A percentile compares a stretch with the other conserved stretches of the same genome.
phyloP scores from a whole-genome alignment of 208 protist species.

The Leishmania amazonensis region DNA sequence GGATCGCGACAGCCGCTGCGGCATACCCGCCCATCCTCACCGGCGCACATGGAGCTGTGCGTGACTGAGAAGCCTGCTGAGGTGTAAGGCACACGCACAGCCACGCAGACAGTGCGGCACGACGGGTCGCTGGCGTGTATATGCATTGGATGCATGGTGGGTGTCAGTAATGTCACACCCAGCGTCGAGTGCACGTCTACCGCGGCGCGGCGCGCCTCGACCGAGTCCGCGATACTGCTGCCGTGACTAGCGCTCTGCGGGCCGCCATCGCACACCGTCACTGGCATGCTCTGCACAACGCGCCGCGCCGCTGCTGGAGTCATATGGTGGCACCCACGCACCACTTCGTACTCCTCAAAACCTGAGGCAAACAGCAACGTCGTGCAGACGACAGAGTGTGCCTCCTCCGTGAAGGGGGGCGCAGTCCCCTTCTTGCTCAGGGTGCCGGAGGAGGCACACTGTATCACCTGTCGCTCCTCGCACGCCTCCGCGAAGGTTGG shows the following conservation, averaged over 20 bases:
- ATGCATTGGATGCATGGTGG: constrained; percentile 60
- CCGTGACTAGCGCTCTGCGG: not conserved
- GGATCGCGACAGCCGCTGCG: not conserved
- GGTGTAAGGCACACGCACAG: constrained; percentile 23
- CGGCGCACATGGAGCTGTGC: not conserved
- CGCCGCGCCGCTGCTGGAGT: constrained; percentile 68
- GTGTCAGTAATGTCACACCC: constrained; percentile 58
- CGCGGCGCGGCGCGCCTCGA: constrained; percentile 39
- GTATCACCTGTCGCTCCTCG: not conserved
- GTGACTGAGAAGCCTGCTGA: not conserved
- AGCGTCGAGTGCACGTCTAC: constrained; percentile 70
- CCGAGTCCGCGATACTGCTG: constrained; percentile 1
- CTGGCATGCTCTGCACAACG: constrained; percentile 36
- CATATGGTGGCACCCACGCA: constrained; percentile 32
- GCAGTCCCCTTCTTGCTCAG: not conserved
- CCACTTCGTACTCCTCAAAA: constrained; percentile 77
- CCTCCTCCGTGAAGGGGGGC: not conserved
- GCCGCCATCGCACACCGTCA: not conserved
- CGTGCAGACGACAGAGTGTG: constrained; percentile 39
- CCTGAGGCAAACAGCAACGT: constrained; percentile 72
- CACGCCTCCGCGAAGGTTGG: constrained; percentile 27
- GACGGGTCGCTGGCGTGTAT: constrained; percentile 19
- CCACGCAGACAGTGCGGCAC: constrained; percentile 22
- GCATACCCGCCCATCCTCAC: not conserved
- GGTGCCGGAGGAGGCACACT: not conserved